phyloP scores from a whole-genome alignment of 306 rosid genomes.

The Trichosanthes truncata region DNA sequence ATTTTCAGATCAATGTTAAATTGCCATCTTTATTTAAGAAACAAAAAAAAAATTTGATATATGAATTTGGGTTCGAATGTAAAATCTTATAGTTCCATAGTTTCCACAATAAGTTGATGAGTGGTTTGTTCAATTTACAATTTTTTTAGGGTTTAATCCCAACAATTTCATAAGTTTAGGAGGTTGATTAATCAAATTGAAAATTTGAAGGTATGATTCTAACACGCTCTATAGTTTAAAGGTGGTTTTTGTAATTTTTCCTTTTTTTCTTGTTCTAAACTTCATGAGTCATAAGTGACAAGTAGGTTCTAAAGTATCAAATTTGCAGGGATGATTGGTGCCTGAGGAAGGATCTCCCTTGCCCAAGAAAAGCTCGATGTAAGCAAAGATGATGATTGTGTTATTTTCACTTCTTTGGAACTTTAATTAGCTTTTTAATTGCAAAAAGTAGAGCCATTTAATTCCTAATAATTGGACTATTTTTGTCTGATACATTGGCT shows the following conservation, averaged over 20 bases:
- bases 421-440: background rate
- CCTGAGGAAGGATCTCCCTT: constrained; percentile 53
- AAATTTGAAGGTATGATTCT: too few species aligned
- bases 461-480: background rate
- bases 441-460: constrained; percentile 1
- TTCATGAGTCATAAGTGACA: background rate
- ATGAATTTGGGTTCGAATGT: too few species aligned
- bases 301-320: constrained; percentile 3
- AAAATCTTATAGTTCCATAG: too few species aligned
- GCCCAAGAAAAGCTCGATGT: constrained; percentile 38
- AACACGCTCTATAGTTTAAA: too few species aligned
- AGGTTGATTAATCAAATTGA: too few species aligned
- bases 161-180: too few species aligned
- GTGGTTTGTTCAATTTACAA: too few species aligned
- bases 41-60: too few species aligned
- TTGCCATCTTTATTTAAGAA: too few species aligned
- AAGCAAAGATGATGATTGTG: constrained; percentile 19
- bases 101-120: too few species aligned
- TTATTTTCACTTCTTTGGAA: background rate
- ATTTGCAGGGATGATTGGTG: constrained; percentile 36
- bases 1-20: too few species aligned
- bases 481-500: background rate
- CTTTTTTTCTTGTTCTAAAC: background rate
- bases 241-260: background rate
- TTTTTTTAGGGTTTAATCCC: too few species aligned